phyloP scores from a whole-genome alignment of 768 basidiomycete species.

The Thelephora ganbajun region DNA sequence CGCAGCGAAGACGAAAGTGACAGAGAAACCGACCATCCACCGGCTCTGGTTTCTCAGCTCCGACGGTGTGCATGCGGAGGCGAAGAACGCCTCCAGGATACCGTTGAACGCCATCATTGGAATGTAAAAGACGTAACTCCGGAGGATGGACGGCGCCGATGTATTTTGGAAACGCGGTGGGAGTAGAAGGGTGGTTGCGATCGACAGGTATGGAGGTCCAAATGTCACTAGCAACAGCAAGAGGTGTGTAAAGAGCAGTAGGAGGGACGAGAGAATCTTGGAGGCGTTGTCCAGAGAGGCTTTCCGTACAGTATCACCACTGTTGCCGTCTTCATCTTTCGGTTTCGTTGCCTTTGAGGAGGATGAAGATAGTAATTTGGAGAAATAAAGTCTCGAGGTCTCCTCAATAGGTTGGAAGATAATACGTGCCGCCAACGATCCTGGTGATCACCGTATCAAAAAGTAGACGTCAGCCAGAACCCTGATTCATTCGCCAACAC shows the following conservation, averaged over 20 bases:
- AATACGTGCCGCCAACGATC: conserved; percentile 85
- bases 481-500: too few species aligned
- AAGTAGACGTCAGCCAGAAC: not conserved
- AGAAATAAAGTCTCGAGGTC: conserved; percentile 80
- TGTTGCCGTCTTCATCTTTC: not conserved
- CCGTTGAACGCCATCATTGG: conserved; percentile 88
- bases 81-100: conserved; percentile 80
- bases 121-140: conserved; percentile 77
- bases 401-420: conserved; percentile 95
- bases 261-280: conserved; percentile 27
- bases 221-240: conserved; percentile 63
- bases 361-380: conserved; percentile 34
- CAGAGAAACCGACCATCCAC: conserved; percentile 75
- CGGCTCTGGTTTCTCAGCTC: conserved; percentile 63
- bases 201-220: conserved; percentile 59
- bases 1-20: conserved; percentile 46
- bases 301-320: not conserved
- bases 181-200: conserved; percentile 55
- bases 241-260: conserved; percentile 57
- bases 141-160: conserved; percentile 66
- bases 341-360: not conserved
- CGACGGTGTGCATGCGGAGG: conserved; percentile 52
- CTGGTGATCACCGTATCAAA: conserved; percentile 22
- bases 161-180: conserved; percentile 58
- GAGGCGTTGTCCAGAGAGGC: conserved; percentile 23